phyloP scores from a whole-genome alignment of 257 asterid species.

The Misopates orontium region DNA sequence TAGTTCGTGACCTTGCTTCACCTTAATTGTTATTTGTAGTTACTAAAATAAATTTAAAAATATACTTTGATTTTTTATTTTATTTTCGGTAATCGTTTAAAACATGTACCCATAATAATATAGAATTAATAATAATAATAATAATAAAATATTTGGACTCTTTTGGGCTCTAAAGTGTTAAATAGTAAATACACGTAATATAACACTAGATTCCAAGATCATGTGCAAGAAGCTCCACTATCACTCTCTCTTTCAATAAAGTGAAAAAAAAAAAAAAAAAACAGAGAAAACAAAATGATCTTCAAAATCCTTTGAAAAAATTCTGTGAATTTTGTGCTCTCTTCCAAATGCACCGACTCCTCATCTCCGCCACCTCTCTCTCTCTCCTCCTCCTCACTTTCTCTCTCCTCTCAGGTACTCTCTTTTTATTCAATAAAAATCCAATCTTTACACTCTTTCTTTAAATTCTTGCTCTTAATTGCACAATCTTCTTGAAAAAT shows the following conservation, averaged over 20 bases:
- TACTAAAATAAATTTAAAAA: too few relatives aligned
- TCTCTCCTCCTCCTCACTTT: slow-evolving; percentile 39
- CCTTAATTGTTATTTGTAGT: too few relatives aligned
- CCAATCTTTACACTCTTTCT: neutral
- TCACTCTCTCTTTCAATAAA: neutral
- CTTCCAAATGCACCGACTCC: slow-evolving; percentile 43
- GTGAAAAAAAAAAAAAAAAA: neutral
- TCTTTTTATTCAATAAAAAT: neutral
- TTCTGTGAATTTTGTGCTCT: slow-evolving; percentile 2
- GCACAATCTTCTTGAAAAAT: slow-evolving; percentile 19
- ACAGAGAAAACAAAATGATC: slow-evolving; percentile 11
- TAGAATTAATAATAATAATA: too few relatives aligned
- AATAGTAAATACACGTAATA: too few relatives aligned
- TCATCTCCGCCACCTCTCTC: slow-evolving; percentile 32
- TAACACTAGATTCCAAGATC: neutral
- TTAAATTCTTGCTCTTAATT: slow-evolving; percentile 3
- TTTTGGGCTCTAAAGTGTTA: too few relatives aligned
- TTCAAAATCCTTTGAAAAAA: slow-evolving; percentile 12
- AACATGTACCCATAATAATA: too few relatives aligned
- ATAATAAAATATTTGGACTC: too few relatives aligned
- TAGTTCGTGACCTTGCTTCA: too few relatives aligned
- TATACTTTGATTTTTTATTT: too few relatives aligned
- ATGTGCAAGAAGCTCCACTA: neutral
- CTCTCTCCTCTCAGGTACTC: slow-evolving; percentile 48
- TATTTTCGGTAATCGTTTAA: too few relatives aligned